These are phyloP conservation scores for Turritis glabra DNA, from an alignment of 345 rosid genomes.

Conservation along the genomic window DNA sequence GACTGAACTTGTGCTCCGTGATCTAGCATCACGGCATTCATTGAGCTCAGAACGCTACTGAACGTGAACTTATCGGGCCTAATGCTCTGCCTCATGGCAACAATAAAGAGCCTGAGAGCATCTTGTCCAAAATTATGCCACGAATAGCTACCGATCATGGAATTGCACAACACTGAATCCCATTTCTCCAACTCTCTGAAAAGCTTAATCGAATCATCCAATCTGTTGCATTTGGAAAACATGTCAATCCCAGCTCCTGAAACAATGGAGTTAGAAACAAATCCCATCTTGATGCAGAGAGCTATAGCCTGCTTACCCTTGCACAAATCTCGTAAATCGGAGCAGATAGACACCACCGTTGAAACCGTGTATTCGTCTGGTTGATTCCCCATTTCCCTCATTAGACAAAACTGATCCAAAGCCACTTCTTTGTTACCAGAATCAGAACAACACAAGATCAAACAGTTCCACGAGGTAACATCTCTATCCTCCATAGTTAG, in stretches of 20 bases:
- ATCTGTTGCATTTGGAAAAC: slow-evolving; percentile 82
- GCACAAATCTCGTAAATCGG: slow-evolving; percentile 48
- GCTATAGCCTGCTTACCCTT: slow-evolving; percentile 75
- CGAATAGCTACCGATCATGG: slow-evolving; percentile 64
- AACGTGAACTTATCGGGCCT: slow-evolving; percentile 62
- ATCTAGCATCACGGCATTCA: slow-evolving; percentile 43
- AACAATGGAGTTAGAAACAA: slow-evolving; percentile 64
- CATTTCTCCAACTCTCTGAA: slow-evolving; percentile 49
- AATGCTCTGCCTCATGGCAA: slow-evolving; percentile 45
- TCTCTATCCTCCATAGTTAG: slow-evolving; percentile 53
- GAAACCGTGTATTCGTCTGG: slow-evolving; percentile 63
- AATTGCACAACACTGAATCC: slow-evolving; percentile 57
- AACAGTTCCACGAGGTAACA: slow-evolving; percentile 70
- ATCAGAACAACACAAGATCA: slow-evolving; percentile 52
- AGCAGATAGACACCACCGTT: slow-evolving; percentile 48
- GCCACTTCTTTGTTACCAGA: slow-evolving; percentile 51
- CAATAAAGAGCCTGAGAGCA: slow-evolving; percentile 47
- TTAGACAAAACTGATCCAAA: slow-evolving; percentile 46
- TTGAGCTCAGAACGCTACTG: slow-evolving; percentile 55
- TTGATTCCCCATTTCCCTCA: slow-evolving; percentile 49
- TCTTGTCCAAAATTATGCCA: slow-evolving; percentile 55
- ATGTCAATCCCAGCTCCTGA: slow-evolving; percentile 70
- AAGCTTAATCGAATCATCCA: slow-evolving; percentile 63
- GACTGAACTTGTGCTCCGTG: slow-evolving; percentile 70
- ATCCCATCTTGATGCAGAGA: slow-evolving; percentile 62